These are phyloP conservation scores for Capronia epimyces DNA, from an alignment of 2,329 filamentous ascomycete species.

Conservation along the genomic window DNA sequence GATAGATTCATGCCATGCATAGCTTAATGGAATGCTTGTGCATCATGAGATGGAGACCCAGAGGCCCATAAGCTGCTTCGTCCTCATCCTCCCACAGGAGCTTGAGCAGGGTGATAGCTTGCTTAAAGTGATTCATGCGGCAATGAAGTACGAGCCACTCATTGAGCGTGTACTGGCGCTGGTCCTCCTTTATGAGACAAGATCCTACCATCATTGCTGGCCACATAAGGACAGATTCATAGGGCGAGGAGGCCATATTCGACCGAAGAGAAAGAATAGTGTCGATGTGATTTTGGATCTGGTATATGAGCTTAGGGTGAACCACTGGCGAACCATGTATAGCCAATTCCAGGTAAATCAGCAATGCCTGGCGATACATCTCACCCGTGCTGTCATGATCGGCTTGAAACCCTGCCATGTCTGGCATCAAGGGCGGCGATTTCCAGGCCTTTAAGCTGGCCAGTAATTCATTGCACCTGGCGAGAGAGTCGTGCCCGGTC, in stretches of 20 bases:
- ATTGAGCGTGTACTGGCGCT: background rate
- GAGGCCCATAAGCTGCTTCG: constrained; percentile 18
- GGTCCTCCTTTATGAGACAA: constrained; percentile 12
- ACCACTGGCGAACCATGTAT: constrained; percentile 14
- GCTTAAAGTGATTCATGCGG: constrained; percentile 5
- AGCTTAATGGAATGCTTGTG: constrained; percentile 19
- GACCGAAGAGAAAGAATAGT: background rate
- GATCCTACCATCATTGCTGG: constrained; percentile 25
- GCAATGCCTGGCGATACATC: constrained; percentile 13
- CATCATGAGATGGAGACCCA: constrained; percentile 22
- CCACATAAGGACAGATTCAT: constrained; percentile 18
- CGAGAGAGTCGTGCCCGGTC: background rate
- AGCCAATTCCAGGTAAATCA: constrained; percentile 10
- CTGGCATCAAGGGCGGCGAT: constrained; percentile 3
- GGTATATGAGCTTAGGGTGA: constrained; percentile 13
- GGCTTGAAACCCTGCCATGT: constrained; percentile 6
- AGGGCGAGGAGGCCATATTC: constrained; percentile 2
- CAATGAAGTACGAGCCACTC: background rate
- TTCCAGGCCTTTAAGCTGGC: constrained; percentile 6
- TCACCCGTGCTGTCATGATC: constrained; percentile 10
- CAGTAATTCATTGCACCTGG: constrained; percentile 1
- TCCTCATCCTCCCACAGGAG: constrained; percentile 20
- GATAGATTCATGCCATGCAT: constrained; percentile 14
- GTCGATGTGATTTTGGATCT: constrained; percentile 15
- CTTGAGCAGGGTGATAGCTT: constrained; percentile 14